phyloP scores from a whole-genome alignment of 2,329 filamentous ascomycete genomes.

The Aureobasidium sp. region DNA sequence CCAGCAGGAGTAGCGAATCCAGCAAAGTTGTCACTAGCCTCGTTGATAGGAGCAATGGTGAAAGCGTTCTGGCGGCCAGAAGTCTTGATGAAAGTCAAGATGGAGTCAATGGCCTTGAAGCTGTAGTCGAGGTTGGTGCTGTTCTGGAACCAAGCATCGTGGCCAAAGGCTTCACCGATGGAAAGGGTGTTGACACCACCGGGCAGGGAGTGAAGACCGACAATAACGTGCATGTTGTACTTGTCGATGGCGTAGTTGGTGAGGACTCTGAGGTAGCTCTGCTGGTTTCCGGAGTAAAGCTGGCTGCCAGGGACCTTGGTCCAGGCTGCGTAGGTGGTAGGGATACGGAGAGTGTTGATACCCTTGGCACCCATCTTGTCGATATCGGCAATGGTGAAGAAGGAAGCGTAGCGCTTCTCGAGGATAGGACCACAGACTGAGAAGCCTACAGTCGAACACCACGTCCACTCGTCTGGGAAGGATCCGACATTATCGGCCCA shows the following conservation, averaged over 20 bases:
- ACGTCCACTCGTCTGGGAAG: conserved; percentile 27
- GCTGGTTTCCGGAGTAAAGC: conserved; percentile 27
- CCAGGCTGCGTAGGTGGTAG: conserved; percentile 31
- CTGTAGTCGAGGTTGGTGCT: conserved; percentile 26
- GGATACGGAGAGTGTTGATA: conserved; percentile 27
- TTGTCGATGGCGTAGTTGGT: conserved; percentile 28
- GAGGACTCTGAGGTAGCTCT: conserved; percentile 22
- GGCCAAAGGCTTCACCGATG: conserved; percentile 22
- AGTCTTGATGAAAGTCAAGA: conserved; percentile 24
- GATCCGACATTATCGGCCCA: conserved; percentile 15
- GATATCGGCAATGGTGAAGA: conserved; percentile 23
- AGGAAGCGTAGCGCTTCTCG: conserved; percentile 24
- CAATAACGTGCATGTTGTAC: conserved; percentile 28
- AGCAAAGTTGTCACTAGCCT: conserved; percentile 28
- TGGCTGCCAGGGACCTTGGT: conserved; percentile 25
- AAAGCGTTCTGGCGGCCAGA: conserved; percentile 24
- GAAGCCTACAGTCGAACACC: conserved; percentile 24
- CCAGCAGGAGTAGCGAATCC: conserved; percentile 25
- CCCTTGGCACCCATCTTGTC: conserved; percentile 25
- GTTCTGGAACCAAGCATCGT: conserved; percentile 29
- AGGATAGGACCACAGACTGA: conserved; percentile 24
- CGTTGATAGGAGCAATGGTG: conserved; percentile 31
- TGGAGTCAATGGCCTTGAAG: conserved; percentile 23
- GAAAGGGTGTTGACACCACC: conserved; percentile 23
- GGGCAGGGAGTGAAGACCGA: conserved; percentile 27